These are phyloP conservation scores for Elsinoe ampelina DNA, from an alignment of 2,329 filamentous ascomycete species.

Conservation along the genomic window DNA sequence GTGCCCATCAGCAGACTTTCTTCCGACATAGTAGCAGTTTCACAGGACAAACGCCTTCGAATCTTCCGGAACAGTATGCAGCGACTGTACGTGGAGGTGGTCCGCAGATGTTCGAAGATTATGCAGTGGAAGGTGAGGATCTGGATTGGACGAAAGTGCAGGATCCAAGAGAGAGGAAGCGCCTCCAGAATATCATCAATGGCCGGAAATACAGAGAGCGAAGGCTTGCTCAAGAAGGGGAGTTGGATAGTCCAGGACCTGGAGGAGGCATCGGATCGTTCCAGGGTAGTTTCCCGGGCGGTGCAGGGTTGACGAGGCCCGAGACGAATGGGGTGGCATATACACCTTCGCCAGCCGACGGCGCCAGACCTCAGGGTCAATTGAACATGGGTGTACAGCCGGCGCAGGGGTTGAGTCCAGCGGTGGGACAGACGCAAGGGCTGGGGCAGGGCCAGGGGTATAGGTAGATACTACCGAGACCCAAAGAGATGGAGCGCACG, in stretches of 20 bases:
- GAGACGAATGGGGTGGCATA: neutral
- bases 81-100: constrained; percentile 17
- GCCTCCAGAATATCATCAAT: constrained; percentile 32
- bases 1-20: constrained; percentile 10
- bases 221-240: constrained; percentile 27
- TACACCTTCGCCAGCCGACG: neutral
- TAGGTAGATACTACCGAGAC: neutral
- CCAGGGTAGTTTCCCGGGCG: neutral
- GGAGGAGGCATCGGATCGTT: neutral
- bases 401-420: no score
- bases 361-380: neutral
- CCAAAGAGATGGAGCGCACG: no score
- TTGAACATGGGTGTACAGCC: neutral
- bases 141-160: constrained; percentile 32
- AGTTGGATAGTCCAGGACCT: constrained; percentile 11
- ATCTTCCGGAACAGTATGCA: constrained; percentile 17
- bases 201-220: constrained; percentile 32
- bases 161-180: constrained; percentile 29
- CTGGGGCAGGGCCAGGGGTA: neutral
- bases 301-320: neutral
- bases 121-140: constrained; percentile 32
- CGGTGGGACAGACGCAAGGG: neutral
- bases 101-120: constrained; percentile 19
- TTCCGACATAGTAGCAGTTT: constrained; percentile 1
- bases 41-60: constrained; percentile 10